Evolutionary conservation across 179 eudicot genomes (phyloP), one percentile per base, ranked within the genome.

Genomic region (Patellifolia procumbens): DNA sequence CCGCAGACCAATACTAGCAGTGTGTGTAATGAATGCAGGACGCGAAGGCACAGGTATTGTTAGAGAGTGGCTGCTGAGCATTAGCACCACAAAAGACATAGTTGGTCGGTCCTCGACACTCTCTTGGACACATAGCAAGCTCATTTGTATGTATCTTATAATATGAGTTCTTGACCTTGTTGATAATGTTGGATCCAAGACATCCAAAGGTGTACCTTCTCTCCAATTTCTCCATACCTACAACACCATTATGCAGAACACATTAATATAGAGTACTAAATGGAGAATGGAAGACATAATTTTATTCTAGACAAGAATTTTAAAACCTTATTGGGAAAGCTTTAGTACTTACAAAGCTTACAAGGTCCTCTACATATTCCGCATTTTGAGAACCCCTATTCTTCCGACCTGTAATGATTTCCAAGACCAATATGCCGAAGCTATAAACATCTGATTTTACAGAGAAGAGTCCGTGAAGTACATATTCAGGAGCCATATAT

Each of bases 221-320:
- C 12, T 77, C 93, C 90, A 88, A 61, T 78, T 35, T 69, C 74
- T 83, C 94, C 94, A 87, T 5, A 81, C 94, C 92, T 90, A 48
- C n/a, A 64, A 39, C 3, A 55, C 15, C 15, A 76, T 5, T 20
- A 39, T n/a, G 15, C 7, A 12, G n/a, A n/a, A n/a, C n/a, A n/a
- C n/a, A n/a, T n/a, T n/a, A n/a, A n/a, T n/a, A n/a, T n/a, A n/a
- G n/a, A n/a, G n/a, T n/a, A n/a, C n/a, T n/a, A n/a, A n/a, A n/a
- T n/a, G n/a, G n/a, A n/a, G n/a, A n/a, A 49, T 49, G 4, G 5
- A 49, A 3, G 55, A 49, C 22, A 16, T 49, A 0, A 16, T 49
- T 3, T 17, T 11, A 49, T 1, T 13, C 4, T 6, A 13, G 15
- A 16, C n/a, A 49, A 17, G 53, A 16, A 17, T 13, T 13, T n/a